Percentiles rank a stretch among this genome's conserved stretches.
Evolutionary conservation across 2,329 filamentous ascomycete genomes (phyloP).

Genomic region (Cladosporium oxysporum): DNA sequence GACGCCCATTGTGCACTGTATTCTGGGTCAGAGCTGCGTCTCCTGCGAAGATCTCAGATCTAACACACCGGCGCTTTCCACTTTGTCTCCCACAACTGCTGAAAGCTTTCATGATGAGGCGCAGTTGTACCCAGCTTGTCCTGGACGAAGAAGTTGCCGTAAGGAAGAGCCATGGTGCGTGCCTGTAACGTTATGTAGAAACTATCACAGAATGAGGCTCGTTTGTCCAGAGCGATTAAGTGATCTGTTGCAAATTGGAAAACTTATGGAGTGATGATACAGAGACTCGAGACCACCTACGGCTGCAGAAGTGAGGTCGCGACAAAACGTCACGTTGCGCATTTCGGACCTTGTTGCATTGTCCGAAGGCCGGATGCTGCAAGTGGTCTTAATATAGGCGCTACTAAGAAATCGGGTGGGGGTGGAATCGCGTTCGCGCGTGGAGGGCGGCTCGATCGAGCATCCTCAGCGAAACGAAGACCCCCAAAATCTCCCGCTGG

Average conservation of each 20-base stretch:
- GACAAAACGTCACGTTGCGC: slow-evolving; percentile 1
- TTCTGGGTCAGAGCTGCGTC: background rate
- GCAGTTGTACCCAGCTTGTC: slow-evolving; percentile 46
- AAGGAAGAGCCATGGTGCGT: slow-evolving; percentile 28
- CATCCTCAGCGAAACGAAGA: background rate
- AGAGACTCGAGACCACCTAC: background rate
- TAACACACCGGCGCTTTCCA: slow-evolving; percentile 66
- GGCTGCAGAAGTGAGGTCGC: background rate
- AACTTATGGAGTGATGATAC: background rate
- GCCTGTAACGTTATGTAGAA: background rate
- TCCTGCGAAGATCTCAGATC: background rate
- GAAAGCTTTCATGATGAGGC: slow-evolving; percentile 49
- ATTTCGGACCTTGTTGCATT: slow-evolving; percentile 14
- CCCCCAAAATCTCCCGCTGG: background rate
- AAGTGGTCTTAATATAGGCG: slow-evolving; percentile 5
- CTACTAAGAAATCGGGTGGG: slow-evolving; percentile 7
- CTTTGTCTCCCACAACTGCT: slow-evolving; percentile 69
- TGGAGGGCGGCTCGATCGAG: background rate
- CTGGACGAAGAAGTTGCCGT: slow-evolving; percentile 47
- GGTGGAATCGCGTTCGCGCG: background rate
- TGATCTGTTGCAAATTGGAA: background rate
- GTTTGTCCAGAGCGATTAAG: background rate
- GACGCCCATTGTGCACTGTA: slow-evolving; percentile 51
- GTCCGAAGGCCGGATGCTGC: slow-evolving; percentile 15
- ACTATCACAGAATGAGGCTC: background rate